Evolutionary conservation across 305 asterid species (phyloP).

Genomic region (Fraxinus xanthoxyloides): DNA sequence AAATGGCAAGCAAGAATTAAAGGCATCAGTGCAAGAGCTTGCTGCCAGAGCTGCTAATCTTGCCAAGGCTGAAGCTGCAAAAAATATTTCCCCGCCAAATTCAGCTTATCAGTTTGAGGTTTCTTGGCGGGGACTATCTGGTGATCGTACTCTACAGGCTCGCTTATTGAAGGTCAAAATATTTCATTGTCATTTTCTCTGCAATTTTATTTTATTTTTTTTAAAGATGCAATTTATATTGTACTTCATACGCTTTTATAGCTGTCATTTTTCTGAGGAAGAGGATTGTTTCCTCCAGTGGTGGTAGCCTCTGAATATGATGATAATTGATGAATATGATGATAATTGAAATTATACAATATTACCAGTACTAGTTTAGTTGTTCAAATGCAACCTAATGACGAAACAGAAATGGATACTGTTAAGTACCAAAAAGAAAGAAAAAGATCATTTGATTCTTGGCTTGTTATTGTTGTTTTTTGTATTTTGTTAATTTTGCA

Average conservation of each 20-base stretch:
- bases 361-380: neutral
- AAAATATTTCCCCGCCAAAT: constrained; percentile 73
- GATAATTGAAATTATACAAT: neutral
- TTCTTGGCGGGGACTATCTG: constrained; percentile 86
- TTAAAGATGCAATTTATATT: neutral
- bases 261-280: neutral
- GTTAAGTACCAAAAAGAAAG: neutral
- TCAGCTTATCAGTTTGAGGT: constrained; percentile 91
- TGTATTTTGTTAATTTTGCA: constrained; percentile 1
- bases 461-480: neutral
- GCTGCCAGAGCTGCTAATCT: constrained; percentile 75
- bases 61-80: constrained; percentile 82
- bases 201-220: neutral
- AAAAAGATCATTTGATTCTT: neutral
- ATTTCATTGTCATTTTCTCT: constrained; percentile 8
- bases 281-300: neutral
- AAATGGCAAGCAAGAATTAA: constrained; percentile 50
- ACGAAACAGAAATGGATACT: neutral
- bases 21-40: constrained; percentile 77
- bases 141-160: constrained; percentile 68
- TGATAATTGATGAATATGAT: no score
- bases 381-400: neutral
- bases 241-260: neutral
- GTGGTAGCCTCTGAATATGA: neutral
- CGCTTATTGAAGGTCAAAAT: constrained; percentile 66